Base-by-base conservation (phyloP, 1,139 yeast genomes). In the Zygosaccharomyces sapae region DNA sequence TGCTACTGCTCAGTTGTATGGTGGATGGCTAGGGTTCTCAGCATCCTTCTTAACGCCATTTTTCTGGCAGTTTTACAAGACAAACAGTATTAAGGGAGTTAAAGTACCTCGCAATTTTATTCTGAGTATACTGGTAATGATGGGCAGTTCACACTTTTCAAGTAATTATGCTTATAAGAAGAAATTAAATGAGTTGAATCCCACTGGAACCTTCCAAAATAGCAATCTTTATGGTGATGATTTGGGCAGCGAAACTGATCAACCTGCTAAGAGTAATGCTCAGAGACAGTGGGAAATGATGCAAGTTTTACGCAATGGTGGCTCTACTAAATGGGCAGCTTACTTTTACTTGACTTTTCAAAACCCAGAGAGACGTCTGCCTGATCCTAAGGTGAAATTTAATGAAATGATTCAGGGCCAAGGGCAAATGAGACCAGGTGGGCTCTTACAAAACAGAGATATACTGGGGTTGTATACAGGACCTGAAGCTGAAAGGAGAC, bases 341-440 rank as follows among this genome's bases (percentile, higher is more conserved):
- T 70, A 70, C 48, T 70, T 68, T 50, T 58, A 61, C 41, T 44
- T 62, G 45, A 70, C 73, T 0, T 59, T 57, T 40, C 62, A 63
- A 16, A 66, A 70, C 44, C 72, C 73, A 1, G 68, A 62, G 19
- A 65, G 65, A 46, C 56, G 67, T 38, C 58, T 70, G 50, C 70
- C 70, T 19, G 69, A 70, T 49, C 74, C 74, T 27, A 58, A 59
- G 50, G 55, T 54, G 1, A 55, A 58, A 44, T 40, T 65, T 39
- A 55, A 63, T 29, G 65, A 67, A 12, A 55, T 61, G 44, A 55
- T 57, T 13, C 52, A 50, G 8, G 41, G 50, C 18, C 56, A 57
- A 30, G 51, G 41, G 3, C 48, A 31, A 24, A 46, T 18, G 5
- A 37, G 42, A 4, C 41, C 43, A 22, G 50, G 49, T 9, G 51